Evolutionary conservation across 257 asterid genomes (phyloP).

Genomic region (Cruciata laevipes): DNA sequence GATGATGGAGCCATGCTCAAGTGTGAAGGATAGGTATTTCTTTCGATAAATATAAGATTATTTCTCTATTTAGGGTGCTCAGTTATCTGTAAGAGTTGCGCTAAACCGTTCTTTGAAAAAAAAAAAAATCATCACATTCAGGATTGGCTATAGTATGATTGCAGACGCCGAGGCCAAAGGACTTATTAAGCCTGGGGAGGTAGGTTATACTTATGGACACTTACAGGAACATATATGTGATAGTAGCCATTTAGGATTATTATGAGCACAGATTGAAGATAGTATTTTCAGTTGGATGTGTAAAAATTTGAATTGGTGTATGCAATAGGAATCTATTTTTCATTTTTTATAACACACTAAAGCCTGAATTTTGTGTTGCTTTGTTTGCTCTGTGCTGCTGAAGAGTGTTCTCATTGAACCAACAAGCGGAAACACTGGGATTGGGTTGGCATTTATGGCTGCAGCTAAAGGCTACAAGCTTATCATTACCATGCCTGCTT

Average conservation of each 20-base stretch:
- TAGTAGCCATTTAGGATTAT: neutral
- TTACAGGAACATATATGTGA: neutral
- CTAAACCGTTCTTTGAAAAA: conserved; percentile 2
- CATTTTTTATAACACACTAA: neutral
- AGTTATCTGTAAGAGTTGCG: neutral
- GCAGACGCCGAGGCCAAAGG: conserved; percentile 82
- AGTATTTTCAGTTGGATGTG: neutral
- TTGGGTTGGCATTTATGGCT: conserved; percentile 94
- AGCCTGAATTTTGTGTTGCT: neutral
- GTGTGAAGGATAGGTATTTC: conserved; percentile 91
- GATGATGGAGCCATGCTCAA: conserved; percentile 97
- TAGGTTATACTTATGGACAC: conserved; percentile 13
- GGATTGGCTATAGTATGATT: conserved; percentile 96
- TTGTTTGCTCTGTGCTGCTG: conserved; percentile 15
- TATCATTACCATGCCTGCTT: conserved; percentile 86
- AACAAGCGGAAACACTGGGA: conserved; percentile 96
- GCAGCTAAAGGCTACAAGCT: conserved; percentile 90
- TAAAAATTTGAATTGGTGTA: neutral
- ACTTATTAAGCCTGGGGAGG: conserved; percentile 83
- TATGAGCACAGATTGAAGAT: neutral
- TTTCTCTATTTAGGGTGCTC: neutral
- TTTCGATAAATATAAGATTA: conserved; percentile 9
- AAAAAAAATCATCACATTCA: conserved; percentile 29
- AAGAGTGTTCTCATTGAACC: conserved; percentile 88
- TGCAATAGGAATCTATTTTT: neutral